Conservation (phyloP, 2,329 filamentous ascomycete species). For the Fusarium avenaceum region DNA sequence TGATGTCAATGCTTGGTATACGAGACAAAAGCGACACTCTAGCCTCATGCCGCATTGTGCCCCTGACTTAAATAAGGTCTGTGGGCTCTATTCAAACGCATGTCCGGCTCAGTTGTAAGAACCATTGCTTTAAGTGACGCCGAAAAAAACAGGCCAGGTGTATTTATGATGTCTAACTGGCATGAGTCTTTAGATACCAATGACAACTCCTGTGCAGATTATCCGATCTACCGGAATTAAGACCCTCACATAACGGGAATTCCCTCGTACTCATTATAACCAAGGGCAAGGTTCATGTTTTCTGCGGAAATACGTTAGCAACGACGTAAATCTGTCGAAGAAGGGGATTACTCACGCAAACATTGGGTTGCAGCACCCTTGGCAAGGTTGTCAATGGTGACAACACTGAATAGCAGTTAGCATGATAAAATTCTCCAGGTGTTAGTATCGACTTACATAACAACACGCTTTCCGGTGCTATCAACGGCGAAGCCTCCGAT, state of each 20-base stretch:
- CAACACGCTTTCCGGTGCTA: constrained; percentile 87
- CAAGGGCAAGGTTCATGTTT: constrained; percentile 94
- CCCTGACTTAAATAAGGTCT: not conserved
- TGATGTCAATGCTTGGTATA: not conserved
- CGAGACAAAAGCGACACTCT: not conserved
- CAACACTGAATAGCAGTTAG: constrained; percentile 29
- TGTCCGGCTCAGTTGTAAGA: not conserved
- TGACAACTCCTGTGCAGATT: not conserved
- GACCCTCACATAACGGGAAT: constrained; percentile 67
- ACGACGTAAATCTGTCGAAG: no score
- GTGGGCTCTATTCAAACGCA: not conserved
- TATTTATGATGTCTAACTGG: not conserved
- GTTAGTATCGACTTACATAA: constrained; percentile 64
- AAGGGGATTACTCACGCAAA: constrained; percentile 4
- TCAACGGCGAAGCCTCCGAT: constrained; percentile 96
- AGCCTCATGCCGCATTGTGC: not conserved
- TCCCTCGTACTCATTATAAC: constrained; percentile 89
- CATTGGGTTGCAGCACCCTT: constrained; percentile 28
- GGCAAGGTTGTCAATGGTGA: constrained; percentile 12
- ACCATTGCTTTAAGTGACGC: not conserved
- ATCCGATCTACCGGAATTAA: not conserved
- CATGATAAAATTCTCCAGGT: not conserved
- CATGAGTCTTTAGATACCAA: not conserved
- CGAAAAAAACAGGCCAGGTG: not conserved
- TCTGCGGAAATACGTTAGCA: constrained; percentile 61